phyloP scores from a whole-genome alignment of 805 yeast species.

The Wickerhamomyces alni region DNA sequence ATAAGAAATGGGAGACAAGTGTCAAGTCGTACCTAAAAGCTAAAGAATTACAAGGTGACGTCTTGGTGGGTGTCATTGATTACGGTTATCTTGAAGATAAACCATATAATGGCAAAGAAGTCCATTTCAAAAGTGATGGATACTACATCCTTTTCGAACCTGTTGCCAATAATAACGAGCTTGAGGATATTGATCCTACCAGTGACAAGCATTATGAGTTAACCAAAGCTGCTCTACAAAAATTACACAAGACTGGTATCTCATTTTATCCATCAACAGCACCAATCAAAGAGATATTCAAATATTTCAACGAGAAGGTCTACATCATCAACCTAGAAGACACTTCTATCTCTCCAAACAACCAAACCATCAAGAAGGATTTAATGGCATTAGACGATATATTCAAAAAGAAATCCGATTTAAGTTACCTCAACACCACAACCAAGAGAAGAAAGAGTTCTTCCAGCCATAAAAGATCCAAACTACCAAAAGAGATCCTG shows the following conservation, averaged over 20 bases:
- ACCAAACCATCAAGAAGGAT: constrained; percentile 9
- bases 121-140: constrained; percentile 23
- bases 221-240: constrained; percentile 10
- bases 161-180: constrained; percentile 9
- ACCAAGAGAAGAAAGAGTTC: neutral
- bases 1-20: constrained; percentile 16
- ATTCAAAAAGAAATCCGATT: constrained; percentile 6
- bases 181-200: constrained; percentile 8
- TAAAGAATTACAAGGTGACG: constrained; percentile 16
- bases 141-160: constrained; percentile 22
- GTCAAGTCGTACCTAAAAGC: constrained; percentile 17
- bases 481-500: neutral
- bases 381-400: constrained; percentile 9
- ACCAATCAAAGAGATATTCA: constrained; percentile 14
- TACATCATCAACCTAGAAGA: constrained; percentile 21
- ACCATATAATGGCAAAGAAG: constrained; percentile 9
- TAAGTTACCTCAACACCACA: neutral
- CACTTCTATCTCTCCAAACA: constrained; percentile 3
- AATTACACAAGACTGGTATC: constrained; percentile 17
- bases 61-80: constrained; percentile 18
- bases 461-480: neutral
- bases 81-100: constrained; percentile 23
- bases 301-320: constrained; percentile 12
- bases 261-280: constrained; percentile 14
- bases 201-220: constrained; percentile 11